These are phyloP conservation scores for Beauveria brongniartii DNA, from an alignment of 2,329 filamentous ascomycete species.

Conservation along the genomic window DNA sequence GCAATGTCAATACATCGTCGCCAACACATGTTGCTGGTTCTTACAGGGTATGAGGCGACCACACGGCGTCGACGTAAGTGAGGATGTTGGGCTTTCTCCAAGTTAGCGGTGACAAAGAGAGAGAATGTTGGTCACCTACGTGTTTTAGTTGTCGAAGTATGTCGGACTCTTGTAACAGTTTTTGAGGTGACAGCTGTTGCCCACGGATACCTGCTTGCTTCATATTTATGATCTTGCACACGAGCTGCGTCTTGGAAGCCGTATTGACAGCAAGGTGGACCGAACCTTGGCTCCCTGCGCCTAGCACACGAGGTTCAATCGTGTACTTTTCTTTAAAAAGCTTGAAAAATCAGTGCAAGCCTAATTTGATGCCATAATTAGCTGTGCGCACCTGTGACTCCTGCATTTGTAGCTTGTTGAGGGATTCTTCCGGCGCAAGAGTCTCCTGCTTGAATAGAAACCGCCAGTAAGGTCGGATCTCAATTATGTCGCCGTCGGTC, in stretches of 20 bases:
- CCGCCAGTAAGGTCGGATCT: constrained; percentile 30
- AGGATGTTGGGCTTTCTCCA: constrained; percentile 44
- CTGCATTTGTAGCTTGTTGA: constrained; percentile 23
- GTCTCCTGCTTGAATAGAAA: constrained; percentile 26
- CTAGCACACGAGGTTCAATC: constrained; percentile 28
- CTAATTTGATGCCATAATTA: no score
- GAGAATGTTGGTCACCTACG: constrained; percentile 29
- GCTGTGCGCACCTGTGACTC: constrained; percentile 25
- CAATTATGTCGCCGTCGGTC: constrained; percentile 41
- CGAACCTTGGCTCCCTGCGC: constrained; percentile 28
- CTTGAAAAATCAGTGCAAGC: constrained; percentile 15
- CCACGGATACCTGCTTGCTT: constrained; percentile 22
- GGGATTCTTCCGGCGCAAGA: constrained; percentile 16
- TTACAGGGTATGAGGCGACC: constrained; percentile 39
- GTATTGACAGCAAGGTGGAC: constrained; percentile 37
- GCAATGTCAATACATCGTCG: neutral
- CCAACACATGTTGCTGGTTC: constrained; percentile 13
- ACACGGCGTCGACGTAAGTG: constrained; percentile 41
- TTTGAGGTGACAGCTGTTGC: constrained; percentile 23
- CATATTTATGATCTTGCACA: constrained; percentile 59
- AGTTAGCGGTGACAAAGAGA: neutral
- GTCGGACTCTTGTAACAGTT: constrained; percentile 41
- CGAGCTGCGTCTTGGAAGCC: constrained; percentile 49
- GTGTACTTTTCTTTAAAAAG: constrained; percentile 27
- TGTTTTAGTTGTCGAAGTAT: constrained; percentile 46